A percentile compares a stretch with the other conserved stretches of the same genome.
These are phyloP conservation scores for Amanita molliuscula DNA, from an alignment of 768 basidiomycete genomes.

Conservation along the genomic window DNA sequence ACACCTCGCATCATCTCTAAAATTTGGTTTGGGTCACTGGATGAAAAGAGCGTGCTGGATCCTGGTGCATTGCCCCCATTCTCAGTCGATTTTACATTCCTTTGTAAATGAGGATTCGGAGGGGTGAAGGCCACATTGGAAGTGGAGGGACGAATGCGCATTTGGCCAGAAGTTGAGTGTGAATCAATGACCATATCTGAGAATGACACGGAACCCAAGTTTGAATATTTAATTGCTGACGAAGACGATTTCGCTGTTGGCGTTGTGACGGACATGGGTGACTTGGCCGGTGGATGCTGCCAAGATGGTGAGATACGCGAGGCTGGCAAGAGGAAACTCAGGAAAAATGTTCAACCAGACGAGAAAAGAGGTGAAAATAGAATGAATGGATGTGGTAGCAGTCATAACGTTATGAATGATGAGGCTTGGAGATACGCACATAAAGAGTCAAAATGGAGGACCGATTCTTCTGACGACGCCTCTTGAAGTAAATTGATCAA, in stretches of 20 bases:
- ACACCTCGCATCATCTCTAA: slow-evolving; percentile 5
- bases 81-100: not conserved
- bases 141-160: not conserved
- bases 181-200: not conserved
- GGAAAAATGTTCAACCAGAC: not conserved
- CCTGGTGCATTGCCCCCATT: not conserved
- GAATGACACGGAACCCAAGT: not conserved
- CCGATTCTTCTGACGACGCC: not conserved
- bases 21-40: not conserved
- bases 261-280: not conserved
- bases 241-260: not conserved
- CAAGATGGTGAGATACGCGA: slow-evolving; percentile 3
- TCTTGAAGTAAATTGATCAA: not conserved
- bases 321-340: not conserved
- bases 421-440: not conserved
- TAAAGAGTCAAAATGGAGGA: not conserved
- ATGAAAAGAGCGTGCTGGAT: not conserved
- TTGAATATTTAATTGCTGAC: not conserved
- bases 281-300: slow-evolving; percentile 1
- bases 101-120: not conserved
- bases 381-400: not conserved
- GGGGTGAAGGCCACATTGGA: not conserved
- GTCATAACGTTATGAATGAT: not conserved
- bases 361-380: not conserved
- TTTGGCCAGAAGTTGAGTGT: not conserved